A percentile compares a stretch with the other conserved stretches of the same genome.
Evolutionary conservation across 2,329 filamentous ascomycete species (phyloP).

Genomic region (Aspergillus sp.): DNA sequence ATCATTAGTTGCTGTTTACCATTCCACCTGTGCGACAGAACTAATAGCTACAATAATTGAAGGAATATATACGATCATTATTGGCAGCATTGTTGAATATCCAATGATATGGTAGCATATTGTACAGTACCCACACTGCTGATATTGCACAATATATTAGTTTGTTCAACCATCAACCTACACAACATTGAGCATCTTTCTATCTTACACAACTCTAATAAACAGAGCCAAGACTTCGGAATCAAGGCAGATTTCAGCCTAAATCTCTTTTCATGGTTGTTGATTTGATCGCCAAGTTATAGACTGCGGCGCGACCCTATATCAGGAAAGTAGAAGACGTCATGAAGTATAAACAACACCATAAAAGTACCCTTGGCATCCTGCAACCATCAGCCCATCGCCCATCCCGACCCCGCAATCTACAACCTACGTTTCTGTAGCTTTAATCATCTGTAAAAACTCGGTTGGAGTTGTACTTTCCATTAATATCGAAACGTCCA

Average conservation of each 20-base stretch:
- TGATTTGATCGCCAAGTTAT: neutral
- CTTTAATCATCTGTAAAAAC: neutral
- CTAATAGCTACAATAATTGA: neutral
- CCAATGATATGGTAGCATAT: too few species aligned
- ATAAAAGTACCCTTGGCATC: neutral
- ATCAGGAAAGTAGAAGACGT: neutral
- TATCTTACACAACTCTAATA: too few species aligned
- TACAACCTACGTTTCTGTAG: neutral
- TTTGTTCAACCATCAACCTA: too few species aligned
- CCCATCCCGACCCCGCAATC: slow-evolving; percentile 1
- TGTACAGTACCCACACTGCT: too few species aligned
- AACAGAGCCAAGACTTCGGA: neutral
- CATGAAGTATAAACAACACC: slow-evolving; percentile 2
- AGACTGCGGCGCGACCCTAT: neutral
- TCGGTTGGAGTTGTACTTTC: too few species aligned
- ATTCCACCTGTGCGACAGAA: too few species aligned
- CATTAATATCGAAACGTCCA: too few species aligned
- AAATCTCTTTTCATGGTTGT: neutral
- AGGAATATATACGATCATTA: neutral
- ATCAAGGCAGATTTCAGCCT: neutral
- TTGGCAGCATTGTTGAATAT: too few species aligned
- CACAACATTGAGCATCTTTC: too few species aligned
- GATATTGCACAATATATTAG: too few species aligned
- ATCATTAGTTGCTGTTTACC: too few species aligned
- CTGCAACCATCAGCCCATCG: slow-evolving; percentile 9